phyloP scores from a whole-genome alignment of 495 filamentous ascomycete species.

The Aspergillus affinis region DNA sequence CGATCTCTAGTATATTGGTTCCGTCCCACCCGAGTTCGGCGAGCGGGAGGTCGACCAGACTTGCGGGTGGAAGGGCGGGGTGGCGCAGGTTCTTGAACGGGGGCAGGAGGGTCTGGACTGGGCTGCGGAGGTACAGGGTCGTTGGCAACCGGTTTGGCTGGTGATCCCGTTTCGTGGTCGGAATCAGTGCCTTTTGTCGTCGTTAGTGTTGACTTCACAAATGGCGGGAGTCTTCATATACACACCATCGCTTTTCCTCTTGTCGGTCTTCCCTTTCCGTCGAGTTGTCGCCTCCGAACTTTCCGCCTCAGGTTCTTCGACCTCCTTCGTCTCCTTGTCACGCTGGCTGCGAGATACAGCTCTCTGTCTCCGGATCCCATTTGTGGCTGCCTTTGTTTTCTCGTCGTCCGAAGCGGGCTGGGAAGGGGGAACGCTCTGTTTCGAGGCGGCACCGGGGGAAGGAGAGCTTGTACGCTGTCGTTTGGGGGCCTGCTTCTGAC shows the following conservation, averaged over 20 bases:
- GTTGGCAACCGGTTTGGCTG: conserved; percentile 37
- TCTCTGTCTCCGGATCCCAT: conserved; percentile 63
- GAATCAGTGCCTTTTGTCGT: conserved; percentile 29
- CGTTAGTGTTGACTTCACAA: conserved; percentile 11
- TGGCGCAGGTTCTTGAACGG: conserved; percentile 41
- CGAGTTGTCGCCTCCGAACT: conserved; percentile 69
- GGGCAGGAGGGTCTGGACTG: conserved; percentile 54
- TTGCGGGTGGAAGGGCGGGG: conserved; percentile 59
- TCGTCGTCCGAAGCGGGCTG: conserved; percentile 73
- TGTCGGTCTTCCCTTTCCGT: conserved; percentile 71
- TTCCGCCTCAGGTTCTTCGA: conserved; percentile 62
- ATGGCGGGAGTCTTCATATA: conserved; percentile 3
- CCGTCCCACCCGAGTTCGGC: conserved; percentile 68
- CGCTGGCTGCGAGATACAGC: conserved; percentile 65
- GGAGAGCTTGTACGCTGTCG: conserved; percentile 75
- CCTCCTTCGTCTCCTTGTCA: conserved; percentile 70
- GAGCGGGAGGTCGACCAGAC: conserved; percentile 62
- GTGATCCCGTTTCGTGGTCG: conserved; percentile 39
- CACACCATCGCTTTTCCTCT: conserved; percentile 75
- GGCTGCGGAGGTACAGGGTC: conserved; percentile 46
- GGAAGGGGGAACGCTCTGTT: conserved; percentile 45
- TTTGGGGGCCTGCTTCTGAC: conserved; percentile 56
- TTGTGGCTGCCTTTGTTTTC: conserved; percentile 43
- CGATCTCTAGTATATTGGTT: conserved; percentile 85
- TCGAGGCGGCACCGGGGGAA: conserved; percentile 59